Evolutionary conservation across 495 filamentous ascomycete genomes (phyloP).

Genomic region (Lasiosphaeria miniovina): DNA sequence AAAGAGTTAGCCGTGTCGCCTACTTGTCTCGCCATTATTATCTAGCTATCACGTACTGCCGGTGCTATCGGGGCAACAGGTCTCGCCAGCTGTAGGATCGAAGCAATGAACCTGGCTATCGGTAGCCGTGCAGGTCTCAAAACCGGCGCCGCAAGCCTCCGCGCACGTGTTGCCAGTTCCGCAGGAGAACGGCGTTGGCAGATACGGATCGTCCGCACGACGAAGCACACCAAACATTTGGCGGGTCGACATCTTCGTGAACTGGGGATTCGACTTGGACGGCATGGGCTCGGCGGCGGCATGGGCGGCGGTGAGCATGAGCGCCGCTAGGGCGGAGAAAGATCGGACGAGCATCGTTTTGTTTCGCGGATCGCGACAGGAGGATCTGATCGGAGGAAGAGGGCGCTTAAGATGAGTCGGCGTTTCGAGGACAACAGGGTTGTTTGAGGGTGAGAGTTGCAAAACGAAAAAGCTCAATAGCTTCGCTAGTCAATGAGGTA

Average conservation of each 20-base stretch:
- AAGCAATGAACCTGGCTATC: constrained; percentile 44
- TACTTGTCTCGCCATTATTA: background rate
- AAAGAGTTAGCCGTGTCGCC: constrained; percentile 11
- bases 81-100: constrained; percentile 39
- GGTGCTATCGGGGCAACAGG: constrained; percentile 42
- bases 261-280: constrained; percentile 34
- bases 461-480: background rate
- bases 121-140: constrained; percentile 37
- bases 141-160: constrained; percentile 48
- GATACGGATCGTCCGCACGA: constrained; percentile 35
- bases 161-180: constrained; percentile 40
- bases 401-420: background rate
- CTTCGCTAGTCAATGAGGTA: constrained; percentile 4
- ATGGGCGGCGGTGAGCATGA: constrained; percentile 38
- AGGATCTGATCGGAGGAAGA: background rate
- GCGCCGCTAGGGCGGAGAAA: constrained; percentile 37
- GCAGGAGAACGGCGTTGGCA: constrained; percentile 40
- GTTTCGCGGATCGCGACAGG: constrained; percentile 3
- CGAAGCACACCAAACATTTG: constrained; percentile 41
- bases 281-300: constrained; percentile 41
- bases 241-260: constrained; percentile 38
- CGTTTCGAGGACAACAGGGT: background rate
- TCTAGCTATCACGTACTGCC: constrained; percentile 38
- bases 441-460: background rate
- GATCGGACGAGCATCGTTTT: constrained; percentile 39